A percentile compares a stretch with the other conserved stretches of the same genome.
These are phyloP conservation scores for Begonia peltatifolia DNA, from an alignment of 306 rosid species.

Conservation along the genomic window DNA sequence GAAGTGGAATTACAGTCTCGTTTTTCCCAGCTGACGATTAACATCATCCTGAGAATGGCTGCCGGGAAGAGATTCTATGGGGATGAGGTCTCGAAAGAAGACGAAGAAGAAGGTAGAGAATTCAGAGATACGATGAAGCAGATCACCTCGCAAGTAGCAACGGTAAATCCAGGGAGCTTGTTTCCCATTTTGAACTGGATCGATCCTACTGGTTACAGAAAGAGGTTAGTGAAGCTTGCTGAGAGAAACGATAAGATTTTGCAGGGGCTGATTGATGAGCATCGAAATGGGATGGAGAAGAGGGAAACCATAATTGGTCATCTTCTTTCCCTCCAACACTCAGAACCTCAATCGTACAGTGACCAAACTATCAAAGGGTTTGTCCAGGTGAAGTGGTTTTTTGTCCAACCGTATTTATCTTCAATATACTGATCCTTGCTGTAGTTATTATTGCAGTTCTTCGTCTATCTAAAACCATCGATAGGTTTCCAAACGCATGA, in stretches of 20 bases:
- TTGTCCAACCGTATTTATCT: no score
- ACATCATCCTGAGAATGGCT: slow-evolving; percentile 47
- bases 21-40: slow-evolving; percentile 38
- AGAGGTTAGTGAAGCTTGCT: slow-evolving; percentile 10
- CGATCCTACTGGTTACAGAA: slow-evolving; percentile 9
- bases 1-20: slow-evolving; percentile 22
- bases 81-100: slow-evolving; percentile 5
- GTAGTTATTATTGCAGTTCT: no score
- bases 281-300: background rate
- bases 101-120: slow-evolving; percentile 24
- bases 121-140: slow-evolving; percentile 28
- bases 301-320: slow-evolving; percentile 5
- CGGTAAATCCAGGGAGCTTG: slow-evolving; percentile 21
- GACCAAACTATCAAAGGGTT: slow-evolving; percentile 19
- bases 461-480: no score
- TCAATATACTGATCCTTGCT: no score
- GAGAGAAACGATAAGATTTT: slow-evolving; percentile 16
- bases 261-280: slow-evolving; percentile 12
- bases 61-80: slow-evolving; percentile 56
- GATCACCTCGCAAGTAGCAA: slow-evolving; percentile 3
- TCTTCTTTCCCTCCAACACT: slow-evolving; percentile 2
- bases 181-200: slow-evolving; percentile 28
- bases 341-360: background rate
- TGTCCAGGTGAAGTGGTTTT: background rate
- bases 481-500: no score